phyloP scores from a whole-genome alignment of 441 rosid species.

The Populus tomentosa region DNA sequence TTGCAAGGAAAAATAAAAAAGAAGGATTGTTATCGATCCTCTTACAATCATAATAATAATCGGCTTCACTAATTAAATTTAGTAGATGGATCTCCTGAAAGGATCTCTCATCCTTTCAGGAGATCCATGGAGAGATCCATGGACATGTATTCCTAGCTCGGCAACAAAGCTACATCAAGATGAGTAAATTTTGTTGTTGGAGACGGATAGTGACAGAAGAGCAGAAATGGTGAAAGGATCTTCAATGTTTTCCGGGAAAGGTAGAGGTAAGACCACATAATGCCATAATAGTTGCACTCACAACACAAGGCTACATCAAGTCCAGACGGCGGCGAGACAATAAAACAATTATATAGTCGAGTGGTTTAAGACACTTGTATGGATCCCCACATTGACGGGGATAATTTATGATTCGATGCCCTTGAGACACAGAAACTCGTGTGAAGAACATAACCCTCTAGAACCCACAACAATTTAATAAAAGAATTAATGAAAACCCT shows the following conservation, averaged over 20 bases:
- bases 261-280: not conserved
- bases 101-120: too few species aligned
- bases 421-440: conserved; percentile 22
- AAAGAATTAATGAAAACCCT: conserved; percentile 49
- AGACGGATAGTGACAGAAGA: not conserved
- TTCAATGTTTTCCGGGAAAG: not conserved
- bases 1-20: too few species aligned
- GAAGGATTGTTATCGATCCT: too few species aligned
- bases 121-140: too few species aligned
- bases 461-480: conserved; percentile 33
- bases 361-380: conserved; percentile 18
- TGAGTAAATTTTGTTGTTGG: too few species aligned
- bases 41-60: too few species aligned
- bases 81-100: too few species aligned
- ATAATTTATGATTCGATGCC: conserved; percentile 27
- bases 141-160: too few species aligned
- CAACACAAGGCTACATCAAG: conserved; percentile 5
- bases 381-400: conserved; percentile 27
- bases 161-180: not conserved
- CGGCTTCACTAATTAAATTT: too few species aligned
- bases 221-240: not conserved
- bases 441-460: conserved; percentile 13
- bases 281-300: conserved; percentile 5
- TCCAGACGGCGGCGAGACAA: conserved; percentile 19
- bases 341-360: conserved; percentile 15